Percentiles rank a stretch among this genome's conserved stretches.
These are phyloP conservation scores for Solanum verrucosum DNA, from an alignment of 257 asterid genomes.

Conservation along the genomic window DNA sequence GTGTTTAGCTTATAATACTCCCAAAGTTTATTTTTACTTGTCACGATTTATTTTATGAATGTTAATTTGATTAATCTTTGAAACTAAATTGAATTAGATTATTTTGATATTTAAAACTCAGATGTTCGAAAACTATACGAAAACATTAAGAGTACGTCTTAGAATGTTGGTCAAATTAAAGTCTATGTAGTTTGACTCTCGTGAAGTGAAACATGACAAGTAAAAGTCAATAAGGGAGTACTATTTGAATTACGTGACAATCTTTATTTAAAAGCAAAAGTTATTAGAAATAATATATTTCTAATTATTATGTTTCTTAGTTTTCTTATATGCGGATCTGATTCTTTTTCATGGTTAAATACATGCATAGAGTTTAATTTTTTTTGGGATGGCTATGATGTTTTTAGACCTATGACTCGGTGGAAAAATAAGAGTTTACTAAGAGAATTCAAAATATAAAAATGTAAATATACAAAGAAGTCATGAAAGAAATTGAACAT, in stretches of 20 bases:
- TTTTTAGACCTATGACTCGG: background rate
- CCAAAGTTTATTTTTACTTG: background rate
- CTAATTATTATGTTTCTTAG: background rate
- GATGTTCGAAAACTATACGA: background rate
- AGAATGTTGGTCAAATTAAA: background rate
- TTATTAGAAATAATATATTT: background rate
- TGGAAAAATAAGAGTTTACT: background rate
- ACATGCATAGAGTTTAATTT: background rate
- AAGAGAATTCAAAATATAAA: background rate
- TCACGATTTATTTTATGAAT: background rate
- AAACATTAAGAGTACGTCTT: background rate
- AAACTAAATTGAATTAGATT: background rate
- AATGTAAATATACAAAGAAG: background rate
- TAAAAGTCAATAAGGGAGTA: background rate
- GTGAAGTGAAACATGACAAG: too few relatives aligned
- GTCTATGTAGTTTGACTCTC: background rate
- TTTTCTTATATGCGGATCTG: background rate
- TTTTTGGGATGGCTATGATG: background rate
- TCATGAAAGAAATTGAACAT: background rate
- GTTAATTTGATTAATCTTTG: fast-evolving
- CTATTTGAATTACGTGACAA: background rate
- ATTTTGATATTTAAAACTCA: background rate
- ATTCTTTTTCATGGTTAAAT: background rate
- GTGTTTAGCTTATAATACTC: background rate
- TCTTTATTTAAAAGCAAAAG: background rate